phyloP scores from a whole-genome alignment of 2,329 filamentous ascomycete species.

The Diplocarpon rosae region DNA sequence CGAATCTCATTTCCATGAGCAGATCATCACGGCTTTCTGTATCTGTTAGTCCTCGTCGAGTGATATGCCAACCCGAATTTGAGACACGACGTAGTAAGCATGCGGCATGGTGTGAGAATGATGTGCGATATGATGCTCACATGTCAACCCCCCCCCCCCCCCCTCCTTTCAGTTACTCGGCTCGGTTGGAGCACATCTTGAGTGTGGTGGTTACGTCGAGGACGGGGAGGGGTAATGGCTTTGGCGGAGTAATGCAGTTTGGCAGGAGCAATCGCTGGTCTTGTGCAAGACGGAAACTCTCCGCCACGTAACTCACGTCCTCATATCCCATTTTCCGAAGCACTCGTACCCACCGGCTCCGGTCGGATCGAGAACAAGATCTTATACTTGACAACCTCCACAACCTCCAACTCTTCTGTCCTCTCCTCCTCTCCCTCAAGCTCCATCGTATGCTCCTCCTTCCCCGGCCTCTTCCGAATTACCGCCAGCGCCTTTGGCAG shows the following conservation, averaged over 20 bases:
- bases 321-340: slow-evolving; percentile 5
- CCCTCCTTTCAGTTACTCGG: too few species aligned
- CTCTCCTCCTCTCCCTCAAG: slow-evolving; percentile 23
- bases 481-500: slow-evolving; percentile 68
- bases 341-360: slow-evolving; percentile 58
- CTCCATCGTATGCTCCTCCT: slow-evolving; percentile 9
- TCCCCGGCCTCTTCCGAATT: slow-evolving; percentile 44
- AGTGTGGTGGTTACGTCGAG: not conserved
- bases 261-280: not conserved
- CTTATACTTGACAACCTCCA: slow-evolving; percentile 81
- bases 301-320: not conserved
- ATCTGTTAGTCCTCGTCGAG: too few species aligned
- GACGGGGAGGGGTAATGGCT: not conserved
- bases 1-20: too few species aligned
- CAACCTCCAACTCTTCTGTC: slow-evolving; percentile 60
- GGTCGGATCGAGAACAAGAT: slow-evolving; percentile 74
- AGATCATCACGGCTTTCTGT: too few species aligned
- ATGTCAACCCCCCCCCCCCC: too few species aligned
- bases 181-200: too few species aligned
- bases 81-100: too few species aligned
- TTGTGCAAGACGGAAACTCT: not conserved
- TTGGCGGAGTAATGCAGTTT: slow-evolving; percentile 11
- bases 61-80: too few species aligned
- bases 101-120: too few species aligned
- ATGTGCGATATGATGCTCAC: too few species aligned